Conservation (phyloP, 2,329 filamentous ascomycete genomes). For the Cordyceps cateniannulata region DNA sequence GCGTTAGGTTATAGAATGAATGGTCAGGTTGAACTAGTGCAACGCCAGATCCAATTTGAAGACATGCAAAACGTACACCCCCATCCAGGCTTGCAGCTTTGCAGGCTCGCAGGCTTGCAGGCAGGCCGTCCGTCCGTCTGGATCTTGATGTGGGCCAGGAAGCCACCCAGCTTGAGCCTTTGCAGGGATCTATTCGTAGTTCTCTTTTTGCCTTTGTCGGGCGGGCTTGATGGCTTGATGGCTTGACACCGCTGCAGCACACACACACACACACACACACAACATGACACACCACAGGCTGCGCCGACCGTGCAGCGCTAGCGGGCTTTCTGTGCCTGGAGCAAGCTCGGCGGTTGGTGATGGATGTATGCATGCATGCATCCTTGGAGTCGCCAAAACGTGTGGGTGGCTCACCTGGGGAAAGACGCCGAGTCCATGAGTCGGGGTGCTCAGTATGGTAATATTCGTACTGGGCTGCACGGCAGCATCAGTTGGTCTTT, state of each 20-base stretch:
- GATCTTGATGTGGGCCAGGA: conserved; percentile 31
- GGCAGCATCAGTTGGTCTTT: background rate
- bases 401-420: conserved; percentile 24
- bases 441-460: conserved; percentile 4
- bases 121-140: conserved; percentile 11
- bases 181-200: conserved; percentile 10
- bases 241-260: background rate
- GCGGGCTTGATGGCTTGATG: background rate
- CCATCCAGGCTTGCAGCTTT: conserved; percentile 21
- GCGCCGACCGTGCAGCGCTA: background rate
- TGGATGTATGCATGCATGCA: conserved; percentile 10
- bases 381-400: conserved; percentile 19
- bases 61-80: conserved; percentile 9
- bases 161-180: conserved; percentile 15
- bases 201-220: conserved; percentile 15
- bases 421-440: conserved; percentile 14
- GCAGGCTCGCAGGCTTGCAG: no score
- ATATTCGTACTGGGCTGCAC: background rate
- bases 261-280: background rate
- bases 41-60: conserved; percentile 13
- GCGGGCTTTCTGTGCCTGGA: conserved; percentile 8
- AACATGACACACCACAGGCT: background rate
- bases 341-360: conserved; percentile 13
- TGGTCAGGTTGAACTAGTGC: conserved; percentile 9
- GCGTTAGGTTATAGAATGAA: conserved; percentile 8